Conservation (phyloP, 768 basidiomycete genomes). For the Boletales sp. region DNA sequence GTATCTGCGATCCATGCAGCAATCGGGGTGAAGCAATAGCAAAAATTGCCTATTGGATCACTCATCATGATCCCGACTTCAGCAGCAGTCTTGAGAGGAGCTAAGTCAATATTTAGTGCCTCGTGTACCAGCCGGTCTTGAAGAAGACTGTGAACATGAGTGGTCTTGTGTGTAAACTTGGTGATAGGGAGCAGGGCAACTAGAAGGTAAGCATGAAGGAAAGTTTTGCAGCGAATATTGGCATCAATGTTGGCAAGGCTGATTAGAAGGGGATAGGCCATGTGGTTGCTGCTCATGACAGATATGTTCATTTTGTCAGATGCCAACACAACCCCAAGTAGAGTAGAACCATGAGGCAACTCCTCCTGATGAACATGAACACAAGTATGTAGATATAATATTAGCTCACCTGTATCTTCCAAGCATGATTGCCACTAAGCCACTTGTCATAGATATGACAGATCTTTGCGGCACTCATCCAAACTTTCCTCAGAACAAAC, state of each 20-base stretch:
- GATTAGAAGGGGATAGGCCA: too few species aligned
- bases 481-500: conserved; percentile 17
- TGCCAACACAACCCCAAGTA: conserved; percentile 29
- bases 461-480: conserved; percentile 2
- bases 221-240: too few species aligned
- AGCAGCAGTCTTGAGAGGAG: conserved; percentile 15
- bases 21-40: conserved; percentile 17
- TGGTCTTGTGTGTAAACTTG: conserved; percentile 17
- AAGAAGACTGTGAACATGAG: conserved; percentile 9
- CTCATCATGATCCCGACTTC: conserved; percentile 16
- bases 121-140: conserved; percentile 18
- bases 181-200: conserved; percentile 19
- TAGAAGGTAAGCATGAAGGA: conserved; percentile 9
- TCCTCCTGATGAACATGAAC: conserved; percentile 3
- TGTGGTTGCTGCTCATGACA: too few species aligned
- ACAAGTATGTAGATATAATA: neutral
- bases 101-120: conserved; percentile 13
- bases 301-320: conserved; percentile 1
- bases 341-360: conserved; percentile 23
- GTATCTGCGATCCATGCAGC: conserved; percentile 24
- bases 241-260: too few species aligned
- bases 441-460: too few species aligned
- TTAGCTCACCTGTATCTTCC: conserved; percentile 22
- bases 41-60: conserved; percentile 18
- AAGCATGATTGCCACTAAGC: conserved; percentile 16